phyloP scores from a whole-genome alignment of 2,329 filamentous ascomycete species.

The Penicillium concentricum region DNA sequence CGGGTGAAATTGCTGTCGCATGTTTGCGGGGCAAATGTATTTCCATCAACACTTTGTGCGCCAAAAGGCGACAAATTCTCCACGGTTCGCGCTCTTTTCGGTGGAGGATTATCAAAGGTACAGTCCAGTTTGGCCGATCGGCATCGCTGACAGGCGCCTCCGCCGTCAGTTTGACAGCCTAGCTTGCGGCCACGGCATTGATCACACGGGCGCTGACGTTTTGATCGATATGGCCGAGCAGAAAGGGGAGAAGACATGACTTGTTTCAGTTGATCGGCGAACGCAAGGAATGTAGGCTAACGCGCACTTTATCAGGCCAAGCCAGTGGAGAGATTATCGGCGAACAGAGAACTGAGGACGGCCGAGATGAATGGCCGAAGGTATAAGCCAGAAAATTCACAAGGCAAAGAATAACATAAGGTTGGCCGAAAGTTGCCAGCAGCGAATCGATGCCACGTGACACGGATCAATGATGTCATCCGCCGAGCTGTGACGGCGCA shows the following conservation, averaged over 20 bases:
- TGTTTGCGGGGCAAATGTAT: slow-evolving; percentile 4
- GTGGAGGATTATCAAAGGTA: slow-evolving; percentile 26
- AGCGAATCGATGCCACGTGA: background rate
- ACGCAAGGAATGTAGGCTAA: background rate
- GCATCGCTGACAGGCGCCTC: slow-evolving; percentile 27
- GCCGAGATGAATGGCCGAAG: background rate
- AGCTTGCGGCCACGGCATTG: slow-evolving; percentile 34
- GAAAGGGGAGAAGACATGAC: slow-evolving; percentile 19
- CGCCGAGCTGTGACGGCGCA: background rate
- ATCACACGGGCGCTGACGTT: slow-evolving; percentile 35
- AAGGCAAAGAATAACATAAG: background rate
- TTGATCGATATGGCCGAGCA: slow-evolving; percentile 33
- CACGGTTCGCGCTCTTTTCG: slow-evolving; percentile 21
- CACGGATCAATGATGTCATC: background rate
- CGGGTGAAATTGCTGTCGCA: background rate
- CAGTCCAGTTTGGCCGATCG: slow-evolving; percentile 25
- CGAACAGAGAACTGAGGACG: background rate
- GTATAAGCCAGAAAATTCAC: background rate
- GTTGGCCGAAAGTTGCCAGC: background rate
- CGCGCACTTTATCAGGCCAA: slow-evolving; percentile 3
- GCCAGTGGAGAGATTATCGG: background rate
- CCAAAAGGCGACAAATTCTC: slow-evolving; percentile 8
- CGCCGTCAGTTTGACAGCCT: slow-evolving; percentile 28
- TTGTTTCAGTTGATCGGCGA: slow-evolving; percentile 3
- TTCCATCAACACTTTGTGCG: slow-evolving; percentile 6